Conservation (phyloP, 495 filamentous ascomycete genomes). For the Lepidopterella palustris region DNA sequence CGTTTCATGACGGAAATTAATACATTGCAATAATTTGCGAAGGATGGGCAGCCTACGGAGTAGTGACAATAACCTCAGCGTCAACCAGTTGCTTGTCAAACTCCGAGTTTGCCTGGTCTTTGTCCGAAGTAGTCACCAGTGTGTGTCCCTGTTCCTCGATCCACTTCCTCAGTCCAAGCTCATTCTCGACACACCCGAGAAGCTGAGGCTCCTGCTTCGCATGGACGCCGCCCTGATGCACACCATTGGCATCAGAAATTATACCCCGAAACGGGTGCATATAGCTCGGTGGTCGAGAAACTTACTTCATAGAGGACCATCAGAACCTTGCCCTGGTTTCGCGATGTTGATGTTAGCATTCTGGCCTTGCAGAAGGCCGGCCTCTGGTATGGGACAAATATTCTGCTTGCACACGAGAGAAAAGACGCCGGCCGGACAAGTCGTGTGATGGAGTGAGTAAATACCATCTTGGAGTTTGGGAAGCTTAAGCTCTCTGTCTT, state of each 20-base stretch:
- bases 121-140: conserved; percentile 93
- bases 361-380: conserved; percentile 39
- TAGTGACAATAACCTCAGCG: conserved; percentile 98
- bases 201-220: conserved; percentile 72
- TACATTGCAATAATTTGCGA: neutral
- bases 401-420: conserved; percentile 42
- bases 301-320: conserved; percentile 71
- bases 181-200: conserved; percentile 94
- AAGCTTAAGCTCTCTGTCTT: too few relatives aligned
- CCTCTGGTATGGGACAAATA: conserved; percentile 32
- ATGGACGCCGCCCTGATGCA: conserved; percentile 58
- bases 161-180: conserved; percentile 94
- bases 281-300: conserved; percentile 15
- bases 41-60: conserved; percentile 64
- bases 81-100: conserved; percentile 96
- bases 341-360: conserved; percentile 51
- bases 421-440: conserved; percentile 54
- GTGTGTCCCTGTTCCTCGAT: conserved; percentile 93
- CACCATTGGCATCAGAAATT: neutral
- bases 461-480: too few relatives aligned
- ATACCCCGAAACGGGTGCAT: neutral
- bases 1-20: neutral
- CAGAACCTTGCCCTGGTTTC: conserved; percentile 65
- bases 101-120: conserved; percentile 85
- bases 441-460: conserved; percentile 54